Evolutionary conservation across 352 stramenopile species (phyloP).

Genomic region (Globisporangium acanthophoron): DNA sequence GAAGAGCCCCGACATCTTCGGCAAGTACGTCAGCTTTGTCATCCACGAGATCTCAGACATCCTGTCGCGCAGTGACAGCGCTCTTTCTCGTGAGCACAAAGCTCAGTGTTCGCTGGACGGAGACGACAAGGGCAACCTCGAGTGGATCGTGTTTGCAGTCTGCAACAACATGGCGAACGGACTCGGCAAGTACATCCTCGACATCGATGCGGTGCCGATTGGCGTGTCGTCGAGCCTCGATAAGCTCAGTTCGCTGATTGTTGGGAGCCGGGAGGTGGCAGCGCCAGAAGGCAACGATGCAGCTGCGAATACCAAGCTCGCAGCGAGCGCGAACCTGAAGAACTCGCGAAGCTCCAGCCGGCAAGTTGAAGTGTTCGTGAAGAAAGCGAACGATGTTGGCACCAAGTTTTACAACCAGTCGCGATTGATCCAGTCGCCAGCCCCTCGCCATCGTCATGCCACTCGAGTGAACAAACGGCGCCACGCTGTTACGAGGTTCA

Average conservation of each 20-base stretch:
- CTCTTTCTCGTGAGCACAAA: background rate
- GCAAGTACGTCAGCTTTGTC: constrained; percentile 74
- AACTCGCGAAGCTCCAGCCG: constrained; percentile 17
- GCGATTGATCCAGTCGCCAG: constrained; percentile 6
- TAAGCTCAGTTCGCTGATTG: constrained; percentile 59
- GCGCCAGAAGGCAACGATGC: background rate
- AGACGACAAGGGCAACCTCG: constrained; percentile 61
- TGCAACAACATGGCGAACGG: constrained; percentile 67
- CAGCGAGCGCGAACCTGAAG: background rate
- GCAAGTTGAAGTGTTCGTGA: constrained; percentile 60
- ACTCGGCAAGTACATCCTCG: constrained; percentile 65
- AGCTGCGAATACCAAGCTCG: background rate
- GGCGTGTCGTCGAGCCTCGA: constrained; percentile 62
- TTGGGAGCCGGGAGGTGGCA: constrained; percentile 22
- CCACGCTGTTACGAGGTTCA: background rate
- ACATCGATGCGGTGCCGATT: constrained; percentile 54
- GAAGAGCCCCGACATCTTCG: constrained; percentile 56
- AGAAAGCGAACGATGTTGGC: constrained; percentile 33
- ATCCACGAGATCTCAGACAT: constrained; percentile 75
- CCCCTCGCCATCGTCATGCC: background rate
- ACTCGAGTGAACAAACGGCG: background rate
- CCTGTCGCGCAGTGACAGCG: constrained; percentile 14
- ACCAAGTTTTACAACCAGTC: constrained; percentile 49
- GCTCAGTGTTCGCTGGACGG: constrained; percentile 22
- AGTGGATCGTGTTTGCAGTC: constrained; percentile 75